Conservation (phyloP, 1,284 basidiomycete genomes). For the Ceratobasidium sp. region DNA sequence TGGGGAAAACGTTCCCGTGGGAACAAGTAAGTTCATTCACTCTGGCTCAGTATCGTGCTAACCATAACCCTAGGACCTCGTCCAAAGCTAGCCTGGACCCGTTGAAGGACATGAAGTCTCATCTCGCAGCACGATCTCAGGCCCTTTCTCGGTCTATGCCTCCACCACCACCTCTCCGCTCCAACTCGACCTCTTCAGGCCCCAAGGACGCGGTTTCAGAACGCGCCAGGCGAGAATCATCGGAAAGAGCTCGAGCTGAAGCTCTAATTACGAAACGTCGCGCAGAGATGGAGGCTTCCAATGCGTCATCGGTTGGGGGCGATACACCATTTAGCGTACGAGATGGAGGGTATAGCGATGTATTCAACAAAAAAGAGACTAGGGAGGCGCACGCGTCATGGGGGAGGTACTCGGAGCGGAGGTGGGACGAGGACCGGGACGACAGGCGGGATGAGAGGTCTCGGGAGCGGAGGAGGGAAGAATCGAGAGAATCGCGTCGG, state of each 20-base stretch:
- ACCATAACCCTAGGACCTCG: slow-evolving; percentile 12
- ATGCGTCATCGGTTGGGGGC: slow-evolving; percentile 70
- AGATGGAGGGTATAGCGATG: slow-evolving; percentile 63
- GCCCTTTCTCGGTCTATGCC: slow-evolving; percentile 40
- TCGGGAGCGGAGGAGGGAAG: not conserved
- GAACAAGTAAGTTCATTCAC: slow-evolving; percentile 44
- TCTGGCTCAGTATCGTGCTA: not conserved
- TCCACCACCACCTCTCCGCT: slow-evolving; percentile 13
- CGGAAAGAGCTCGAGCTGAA: slow-evolving; percentile 72
- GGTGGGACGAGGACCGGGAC: slow-evolving; percentile 24
- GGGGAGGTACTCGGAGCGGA: slow-evolving; percentile 20
- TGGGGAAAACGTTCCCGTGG: slow-evolving; percentile 45
- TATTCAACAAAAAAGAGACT: slow-evolving; percentile 72
- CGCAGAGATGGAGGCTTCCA: slow-evolving; percentile 64
- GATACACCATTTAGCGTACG: slow-evolving; percentile 47
- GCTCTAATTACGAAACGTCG: slow-evolving; percentile 69
- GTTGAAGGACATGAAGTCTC: slow-evolving; percentile 71
- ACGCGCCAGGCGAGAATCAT: slow-evolving; percentile 61
- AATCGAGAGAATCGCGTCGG: slow-evolving; percentile 2
- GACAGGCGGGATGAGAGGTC: not conserved
- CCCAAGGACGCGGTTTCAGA: slow-evolving; percentile 43
- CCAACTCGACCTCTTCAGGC: slow-evolving; percentile 43
- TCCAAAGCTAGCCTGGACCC: slow-evolving; percentile 69
- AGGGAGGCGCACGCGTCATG: slow-evolving; percentile 62
- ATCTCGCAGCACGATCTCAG: slow-evolving; percentile 52